Evolutionary conservation across 1,284 basidiomycete species (phyloP).

Genomic region (Fomitopsis schrenkii): DNA sequence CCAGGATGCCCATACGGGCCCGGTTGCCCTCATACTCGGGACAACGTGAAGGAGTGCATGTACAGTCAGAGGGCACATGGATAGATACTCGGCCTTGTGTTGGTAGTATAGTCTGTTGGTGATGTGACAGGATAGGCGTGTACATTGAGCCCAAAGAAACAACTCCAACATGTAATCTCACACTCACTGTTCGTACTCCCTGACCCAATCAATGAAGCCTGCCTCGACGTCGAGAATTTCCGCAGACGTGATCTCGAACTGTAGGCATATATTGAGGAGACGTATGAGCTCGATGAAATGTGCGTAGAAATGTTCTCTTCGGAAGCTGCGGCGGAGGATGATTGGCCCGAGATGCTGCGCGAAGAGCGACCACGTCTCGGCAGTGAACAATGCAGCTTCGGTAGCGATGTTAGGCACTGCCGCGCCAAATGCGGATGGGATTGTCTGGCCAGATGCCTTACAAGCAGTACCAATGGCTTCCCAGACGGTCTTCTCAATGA

Average conservation of each 20-base stretch:
- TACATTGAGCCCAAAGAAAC: too few species aligned
- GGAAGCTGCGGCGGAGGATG: constrained; percentile 28
- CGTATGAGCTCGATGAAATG: constrained; percentile 39
- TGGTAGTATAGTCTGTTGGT: constrained; percentile 32
- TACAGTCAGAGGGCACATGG: constrained; percentile 29
- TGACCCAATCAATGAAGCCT: constrained; percentile 38
- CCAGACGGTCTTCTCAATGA: constrained; percentile 30
- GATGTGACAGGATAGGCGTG: too few species aligned
- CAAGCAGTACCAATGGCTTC: constrained; percentile 33
- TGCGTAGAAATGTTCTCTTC: constrained; percentile 30
- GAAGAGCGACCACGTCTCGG: constrained; percentile 35
- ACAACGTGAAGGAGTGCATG: constrained; percentile 34
- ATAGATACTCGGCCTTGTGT: constrained; percentile 21
- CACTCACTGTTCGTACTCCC: constrained; percentile 36
- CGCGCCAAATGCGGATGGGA: constrained; percentile 37
- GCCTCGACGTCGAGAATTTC: constrained; percentile 29
- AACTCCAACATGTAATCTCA: neutral
- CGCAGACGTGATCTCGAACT: constrained; percentile 30
- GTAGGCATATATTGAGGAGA: constrained; percentile 35
- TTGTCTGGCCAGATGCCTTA: constrained; percentile 23
- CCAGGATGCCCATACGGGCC: constrained; percentile 36
- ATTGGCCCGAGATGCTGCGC: constrained; percentile 35
- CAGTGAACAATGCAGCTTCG: constrained; percentile 23
- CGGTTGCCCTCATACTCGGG: constrained; percentile 26
- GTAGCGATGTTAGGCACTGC: constrained; percentile 32